phyloP scores from a whole-genome alignment of 1,284 basidiomycete species.

The Vanrija pseudolonga region DNA sequence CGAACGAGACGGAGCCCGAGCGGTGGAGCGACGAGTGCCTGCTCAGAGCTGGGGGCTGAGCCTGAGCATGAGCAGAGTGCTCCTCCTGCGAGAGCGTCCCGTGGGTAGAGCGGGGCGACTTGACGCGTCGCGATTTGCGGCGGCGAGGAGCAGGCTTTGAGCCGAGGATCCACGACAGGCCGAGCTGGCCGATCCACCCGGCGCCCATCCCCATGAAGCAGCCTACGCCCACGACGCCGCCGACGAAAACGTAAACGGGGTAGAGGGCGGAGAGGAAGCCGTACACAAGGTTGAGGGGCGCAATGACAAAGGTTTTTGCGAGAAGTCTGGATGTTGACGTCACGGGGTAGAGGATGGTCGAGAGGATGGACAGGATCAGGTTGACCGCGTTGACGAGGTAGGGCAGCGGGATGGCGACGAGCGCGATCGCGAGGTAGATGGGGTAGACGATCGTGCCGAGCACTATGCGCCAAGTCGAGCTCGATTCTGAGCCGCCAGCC shows the following conservation, averaged over 20 bases:
- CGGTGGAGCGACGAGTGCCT: too few relatives aligned
- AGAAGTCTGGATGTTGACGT: constrained; percentile 26
- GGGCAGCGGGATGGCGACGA: constrained; percentile 35
- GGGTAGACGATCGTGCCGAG: constrained; percentile 33
- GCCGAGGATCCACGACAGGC: constrained; percentile 17
- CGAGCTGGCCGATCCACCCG: constrained; percentile 32
- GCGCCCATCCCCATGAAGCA: constrained; percentile 33
- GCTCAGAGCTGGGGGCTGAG: too few relatives aligned
- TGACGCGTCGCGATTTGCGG: background rate
- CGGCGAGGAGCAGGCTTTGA: constrained; percentile 3
- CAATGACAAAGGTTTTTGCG: constrained; percentile 29
- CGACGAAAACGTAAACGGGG: constrained; percentile 40
- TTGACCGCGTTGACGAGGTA: constrained; percentile 26
- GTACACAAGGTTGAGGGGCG: constrained; percentile 23
- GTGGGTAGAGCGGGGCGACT: too few relatives aligned
- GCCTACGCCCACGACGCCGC: constrained; percentile 37
- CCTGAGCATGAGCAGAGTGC: too few relatives aligned
- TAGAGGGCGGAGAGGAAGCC: constrained; percentile 31
- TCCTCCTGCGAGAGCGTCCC: too few relatives aligned
- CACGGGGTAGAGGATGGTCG: constrained; percentile 35
- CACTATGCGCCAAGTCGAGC: constrained; percentile 22
- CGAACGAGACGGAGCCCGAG: background rate
- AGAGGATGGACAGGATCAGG: constrained; percentile 22
- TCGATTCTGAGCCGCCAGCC: background rate
- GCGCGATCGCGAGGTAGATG: constrained; percentile 32